Percentiles rank a stretch among this genome's conserved stretches.
phyloP scores from a whole-genome alignment of 768 basidiomycete genomes.

The Boletus edulis region DNA sequence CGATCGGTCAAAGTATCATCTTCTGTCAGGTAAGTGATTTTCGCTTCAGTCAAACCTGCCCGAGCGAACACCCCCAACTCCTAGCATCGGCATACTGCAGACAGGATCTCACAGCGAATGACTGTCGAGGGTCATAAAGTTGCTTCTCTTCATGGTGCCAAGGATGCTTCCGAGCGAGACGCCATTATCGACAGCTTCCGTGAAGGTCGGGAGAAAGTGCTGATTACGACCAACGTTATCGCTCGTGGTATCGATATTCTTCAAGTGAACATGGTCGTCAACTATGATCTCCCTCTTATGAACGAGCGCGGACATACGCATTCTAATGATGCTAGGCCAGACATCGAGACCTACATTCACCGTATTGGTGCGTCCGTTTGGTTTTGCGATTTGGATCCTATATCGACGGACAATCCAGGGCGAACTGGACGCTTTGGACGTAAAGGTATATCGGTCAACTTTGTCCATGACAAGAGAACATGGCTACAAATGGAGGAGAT shows the following conservation, averaged over 20 bases:
- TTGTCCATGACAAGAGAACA: conserved; percentile 88
- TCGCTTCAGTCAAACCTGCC: not conserved
- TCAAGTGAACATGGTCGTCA: conserved; percentile 99
- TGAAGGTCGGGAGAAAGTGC: conserved; percentile 92
- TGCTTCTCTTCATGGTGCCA: conserved; percentile 92
- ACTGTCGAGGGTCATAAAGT: conserved; percentile 93
- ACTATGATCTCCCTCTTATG: conserved; percentile 92
- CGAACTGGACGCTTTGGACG: conserved; percentile 98
- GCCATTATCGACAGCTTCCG: conserved; percentile 92
- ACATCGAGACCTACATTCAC: conserved; percentile 97
- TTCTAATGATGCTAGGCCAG: conserved; percentile 59
- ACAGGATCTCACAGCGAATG: conserved; percentile 90
- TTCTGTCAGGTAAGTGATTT: conserved; percentile 77
- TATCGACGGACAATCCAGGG: conserved; percentile 46
- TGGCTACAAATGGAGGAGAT: conserved; percentile 91
- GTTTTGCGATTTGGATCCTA: not conserved
- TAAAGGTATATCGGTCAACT: conserved; percentile 96
- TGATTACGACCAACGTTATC: conserved; percentile 99
- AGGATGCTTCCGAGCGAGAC: conserved; percentile 88
- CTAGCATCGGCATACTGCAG: conserved; percentile 88
- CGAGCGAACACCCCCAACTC: not conserved
- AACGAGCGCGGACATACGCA: conserved; percentile 55
- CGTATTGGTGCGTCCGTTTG: conserved; percentile 72
- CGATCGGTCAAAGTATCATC: conserved; percentile 97
- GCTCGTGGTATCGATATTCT: conserved; percentile 98